Conservation (phyloP, 495 filamentous ascomycete genomes). For the Tuber borchii region DNA sequence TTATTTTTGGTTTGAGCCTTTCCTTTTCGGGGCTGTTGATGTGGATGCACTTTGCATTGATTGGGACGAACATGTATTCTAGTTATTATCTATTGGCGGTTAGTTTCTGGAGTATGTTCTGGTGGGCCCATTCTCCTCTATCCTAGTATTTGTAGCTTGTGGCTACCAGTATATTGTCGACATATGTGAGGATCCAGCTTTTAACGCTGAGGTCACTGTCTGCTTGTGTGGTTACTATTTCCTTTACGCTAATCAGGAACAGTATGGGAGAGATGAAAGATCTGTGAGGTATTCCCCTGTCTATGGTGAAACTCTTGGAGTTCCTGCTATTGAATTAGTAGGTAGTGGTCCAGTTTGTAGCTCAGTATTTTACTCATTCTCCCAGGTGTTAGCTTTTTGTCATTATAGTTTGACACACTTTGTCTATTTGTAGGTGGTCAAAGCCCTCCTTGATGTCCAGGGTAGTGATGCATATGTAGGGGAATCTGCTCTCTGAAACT, state of each 20-base stretch:
- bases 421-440: neutral
- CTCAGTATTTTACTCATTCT: neutral
- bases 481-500: no score
- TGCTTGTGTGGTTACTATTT: neutral
- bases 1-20: fast-evolving
- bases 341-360: neutral
- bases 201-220: no score
- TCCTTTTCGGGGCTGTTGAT: neutral
- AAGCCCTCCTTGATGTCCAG: no score
- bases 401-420: fast-evolving
- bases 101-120: neutral
- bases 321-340: neutral
- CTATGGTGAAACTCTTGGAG: neutral
- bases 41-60: no score
- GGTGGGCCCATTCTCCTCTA: no score
- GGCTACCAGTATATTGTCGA: no score
- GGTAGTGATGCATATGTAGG: no score
- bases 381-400: neutral
- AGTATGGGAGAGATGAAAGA: neutral
- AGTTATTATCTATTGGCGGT: neutral
- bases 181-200: no score
- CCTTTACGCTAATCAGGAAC: neutral
- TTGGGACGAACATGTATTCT: no score
- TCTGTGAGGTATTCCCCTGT: neutral
- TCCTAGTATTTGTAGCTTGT: neutral